Base-by-base conservation (phyloP, 192 early-diverging fungal genomes). In the Coemansia sp. region DNA sequence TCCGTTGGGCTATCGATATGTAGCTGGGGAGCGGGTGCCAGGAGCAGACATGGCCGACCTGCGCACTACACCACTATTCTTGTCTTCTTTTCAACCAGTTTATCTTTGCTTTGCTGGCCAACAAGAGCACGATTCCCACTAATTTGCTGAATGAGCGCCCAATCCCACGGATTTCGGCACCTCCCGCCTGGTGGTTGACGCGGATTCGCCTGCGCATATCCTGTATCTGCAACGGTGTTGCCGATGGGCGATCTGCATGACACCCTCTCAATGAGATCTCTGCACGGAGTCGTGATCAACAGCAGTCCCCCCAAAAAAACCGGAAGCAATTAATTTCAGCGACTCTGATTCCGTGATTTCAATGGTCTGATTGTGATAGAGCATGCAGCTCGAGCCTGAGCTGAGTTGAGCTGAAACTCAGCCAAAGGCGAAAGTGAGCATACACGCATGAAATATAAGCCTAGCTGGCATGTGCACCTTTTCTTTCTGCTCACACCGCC, bases 201-300 rank as follows among this genome's bases (percentile, higher is more conserved):
- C 47, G 47, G 47, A 51, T 51, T 51, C 20, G 47, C 47, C 20
- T 51, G 47, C 47, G 20, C 20, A 20, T 51, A 51, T 51, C 47
- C 47, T 22, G 47, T 51, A 51, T 51, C 47, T 51, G 42, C 42
- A 43, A 11, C 9, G 47, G n/a, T 51, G 47, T 20, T 51, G n/a
- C n/a, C 47, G 18, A 20, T 51, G n/a, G n/a, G 47, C 47, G 47
- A 51, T 51, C 47, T 51, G 47, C 47, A 51, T 51, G 47, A 51
- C 47, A 20, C 47, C 9, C 47, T 22, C 47, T 8, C 47, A 9
- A 9, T 51, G 47, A 20, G 47, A 51, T 51, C 47, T 51, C n/a
- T 20, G 18, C 44, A 5, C 15, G 18, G 44, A 18, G 42, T 16
- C 11, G n/a, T n/a, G 46, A 47, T 18, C 46, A 47, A 7, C 46